Conservation (phyloP, 768 basidiomycete genomes). For the Auricularia heimuer region DNA sequence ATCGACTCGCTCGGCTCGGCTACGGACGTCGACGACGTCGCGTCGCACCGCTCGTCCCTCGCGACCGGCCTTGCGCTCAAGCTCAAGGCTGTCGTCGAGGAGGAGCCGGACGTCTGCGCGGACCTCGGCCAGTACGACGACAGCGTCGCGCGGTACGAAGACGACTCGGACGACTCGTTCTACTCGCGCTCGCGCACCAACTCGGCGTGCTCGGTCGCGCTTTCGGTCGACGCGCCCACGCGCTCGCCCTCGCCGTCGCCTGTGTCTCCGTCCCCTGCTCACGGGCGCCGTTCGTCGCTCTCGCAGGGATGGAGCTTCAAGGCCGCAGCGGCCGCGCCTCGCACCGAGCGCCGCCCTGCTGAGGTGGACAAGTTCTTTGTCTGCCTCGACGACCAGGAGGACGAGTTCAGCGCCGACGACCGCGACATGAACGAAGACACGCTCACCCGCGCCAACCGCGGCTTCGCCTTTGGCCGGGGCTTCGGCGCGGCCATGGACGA, state of each 20-base stretch:
- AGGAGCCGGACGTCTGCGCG: background rate
- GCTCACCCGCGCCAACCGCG: slow-evolving; percentile 35
- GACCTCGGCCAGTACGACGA: slow-evolving; percentile 24
- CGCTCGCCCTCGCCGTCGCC: slow-evolving; percentile 16
- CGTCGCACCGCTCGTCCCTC: slow-evolving; percentile 20
- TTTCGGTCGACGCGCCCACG: slow-evolving; percentile 20
- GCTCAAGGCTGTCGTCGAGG: slow-evolving; percentile 8
- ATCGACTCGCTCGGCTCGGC: slow-evolving; percentile 54
- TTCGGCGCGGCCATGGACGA: slow-evolving; percentile 34
- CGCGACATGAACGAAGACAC: slow-evolving; percentile 15
- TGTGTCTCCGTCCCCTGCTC: slow-evolving; percentile 14
- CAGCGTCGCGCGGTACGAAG: slow-evolving; percentile 19
- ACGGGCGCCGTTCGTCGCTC: slow-evolving; percentile 33
- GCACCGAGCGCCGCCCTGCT: slow-evolving; percentile 15
- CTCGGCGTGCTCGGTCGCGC: slow-evolving; percentile 17
- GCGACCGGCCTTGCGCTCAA: background rate
- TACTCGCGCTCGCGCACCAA: slow-evolving; percentile 16
- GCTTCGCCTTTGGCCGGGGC: slow-evolving; percentile 50
- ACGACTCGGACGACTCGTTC: slow-evolving; percentile 33
- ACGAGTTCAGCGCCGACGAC: slow-evolving; percentile 36
- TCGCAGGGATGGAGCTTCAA: slow-evolving; percentile 64
- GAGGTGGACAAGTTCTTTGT: slow-evolving; percentile 73
- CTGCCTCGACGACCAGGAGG: slow-evolving; percentile 42
- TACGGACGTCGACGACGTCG: slow-evolving; percentile 59
- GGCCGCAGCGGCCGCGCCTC: slow-evolving; percentile 13